phyloP scores from a whole-genome alignment of 352 stramenopile genomes.

The Blastocystis hominis region DNA sequence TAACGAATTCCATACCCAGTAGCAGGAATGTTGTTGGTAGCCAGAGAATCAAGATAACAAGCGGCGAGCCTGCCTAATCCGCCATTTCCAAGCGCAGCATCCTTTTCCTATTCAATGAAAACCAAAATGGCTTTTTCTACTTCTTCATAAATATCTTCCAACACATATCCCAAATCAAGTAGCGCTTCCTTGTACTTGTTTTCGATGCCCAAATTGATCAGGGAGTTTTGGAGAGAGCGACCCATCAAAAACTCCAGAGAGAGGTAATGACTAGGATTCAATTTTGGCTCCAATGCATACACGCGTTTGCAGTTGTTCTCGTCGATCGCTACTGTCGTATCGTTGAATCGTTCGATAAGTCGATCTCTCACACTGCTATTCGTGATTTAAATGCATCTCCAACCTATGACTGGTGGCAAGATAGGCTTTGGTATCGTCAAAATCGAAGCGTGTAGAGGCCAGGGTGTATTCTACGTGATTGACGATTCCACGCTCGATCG shows the following conservation, averaged over 20 bases:
- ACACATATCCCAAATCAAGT: constrained; percentile 59
- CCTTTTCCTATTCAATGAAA: constrained; percentile 48
- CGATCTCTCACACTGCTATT: constrained; percentile 44
- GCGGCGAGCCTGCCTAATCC: constrained; percentile 60
- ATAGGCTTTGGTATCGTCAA: constrained; percentile 60
- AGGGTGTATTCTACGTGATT: constrained; percentile 62
- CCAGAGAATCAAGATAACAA: constrained; percentile 63
- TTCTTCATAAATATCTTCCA: constrained; percentile 60
- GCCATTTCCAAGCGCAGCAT: constrained; percentile 61
- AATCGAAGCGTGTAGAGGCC: constrained; percentile 59
- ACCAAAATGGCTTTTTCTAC: not conserved
- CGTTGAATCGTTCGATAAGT: constrained; percentile 61
- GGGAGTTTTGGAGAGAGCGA: constrained; percentile 60
- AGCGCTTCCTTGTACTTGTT: constrained; percentile 60
- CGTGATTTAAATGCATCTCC: not conserved
- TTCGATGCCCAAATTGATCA: constrained; percentile 62
- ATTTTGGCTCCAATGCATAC: not conserved
- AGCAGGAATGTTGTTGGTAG: constrained; percentile 61
- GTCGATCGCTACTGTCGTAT: constrained; percentile 58
- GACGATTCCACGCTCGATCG: constrained; percentile 57
- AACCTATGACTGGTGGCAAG: constrained; percentile 55
- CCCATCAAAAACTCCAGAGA: constrained; percentile 63
- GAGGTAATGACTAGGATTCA: constrained; percentile 55
- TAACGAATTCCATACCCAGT: constrained; percentile 62
- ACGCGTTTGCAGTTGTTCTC: constrained; percentile 59